Base-by-base conservation (phyloP, 2,329 filamentous ascomycete genomes). In the Paecilomyces sp. region DNA sequence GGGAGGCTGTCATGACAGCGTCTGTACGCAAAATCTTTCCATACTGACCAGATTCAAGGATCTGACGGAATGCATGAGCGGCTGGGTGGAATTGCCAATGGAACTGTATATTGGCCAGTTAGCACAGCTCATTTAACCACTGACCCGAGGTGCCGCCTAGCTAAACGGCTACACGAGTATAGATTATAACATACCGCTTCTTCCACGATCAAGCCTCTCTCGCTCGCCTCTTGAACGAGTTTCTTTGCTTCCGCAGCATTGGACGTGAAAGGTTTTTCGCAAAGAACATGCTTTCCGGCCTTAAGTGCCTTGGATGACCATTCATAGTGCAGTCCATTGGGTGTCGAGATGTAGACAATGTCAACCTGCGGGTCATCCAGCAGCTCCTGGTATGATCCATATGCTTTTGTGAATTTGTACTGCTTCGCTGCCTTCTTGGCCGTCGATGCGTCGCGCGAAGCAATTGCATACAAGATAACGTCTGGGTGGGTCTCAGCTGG, bases 401-500 rank as follows among this genome's bases (percentile, higher is more conserved):
- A 72, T 72, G 58, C 74, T 69, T 64, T 79, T 0, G 78, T 78
- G 57, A 86, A 83, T 4, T 73, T 72, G 67, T 85, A 75, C 57
- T 79, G 80, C 62, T 78, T 78, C 1, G 81, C 82, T 65, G 75
- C 83, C 0, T 71, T 73, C 56, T 76, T 68, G 0, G 83, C 84
- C 57, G 72, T 79, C 4, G 68, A 66, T 24, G 65, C 67, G 66
- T 83, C 77, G 2, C 82, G 77, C 2, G 83, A 81, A 1, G 83
- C 83, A 8, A 86, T 77, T 5, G 76, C 80, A 25, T 80, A 75
- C 12, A 86, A 63, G 11, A 84, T 72, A 6, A 85, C 79, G 51
- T 83, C 80, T 0, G 83, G 75, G 65, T 86, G 83, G 2, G 75
- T 77, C 62, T 74, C 77, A 15, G 82, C 81, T 0, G 83, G 82